These are phyloP conservation scores for Prunus mira DNA, from an alignment of 306 rosid genomes.

Conservation along the genomic window DNA sequence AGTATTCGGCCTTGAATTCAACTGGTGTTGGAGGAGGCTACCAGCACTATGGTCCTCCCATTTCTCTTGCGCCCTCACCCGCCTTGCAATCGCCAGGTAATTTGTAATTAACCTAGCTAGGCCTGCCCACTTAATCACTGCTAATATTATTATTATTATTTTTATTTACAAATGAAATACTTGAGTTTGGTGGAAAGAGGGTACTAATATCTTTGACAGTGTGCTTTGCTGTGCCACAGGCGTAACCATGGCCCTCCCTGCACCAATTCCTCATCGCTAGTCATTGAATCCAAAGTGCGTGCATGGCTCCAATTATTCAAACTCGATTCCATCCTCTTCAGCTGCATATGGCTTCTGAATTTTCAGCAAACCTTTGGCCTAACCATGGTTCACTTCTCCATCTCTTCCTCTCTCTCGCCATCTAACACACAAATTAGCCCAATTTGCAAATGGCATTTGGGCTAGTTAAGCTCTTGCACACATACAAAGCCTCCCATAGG, in stretches of 20 bases:
- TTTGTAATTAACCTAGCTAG: background rate
- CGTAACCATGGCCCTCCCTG: conserved; percentile 82
- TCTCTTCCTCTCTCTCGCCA: conserved; percentile 32
- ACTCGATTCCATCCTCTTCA: conserved; percentile 27
- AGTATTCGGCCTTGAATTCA: conserved; percentile 67
- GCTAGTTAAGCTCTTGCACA: conserved; percentile 34
- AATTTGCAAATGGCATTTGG: conserved; percentile 23
- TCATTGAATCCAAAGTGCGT: conserved; percentile 27
- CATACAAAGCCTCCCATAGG: conserved; percentile 55
- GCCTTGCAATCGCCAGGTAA: conserved; percentile 81
- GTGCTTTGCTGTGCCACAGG: conserved; percentile 99
- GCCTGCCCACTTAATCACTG: no score
- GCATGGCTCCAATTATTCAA: conserved; percentile 33
- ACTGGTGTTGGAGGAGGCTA: conserved; percentile 58
- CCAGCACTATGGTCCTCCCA: conserved; percentile 79
- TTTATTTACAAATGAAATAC: background rate
- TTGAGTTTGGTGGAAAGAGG: conserved; percentile 3
- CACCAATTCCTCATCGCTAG: conserved; percentile 90
- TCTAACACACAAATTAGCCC: conserved; percentile 52
- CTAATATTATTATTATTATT: no score
- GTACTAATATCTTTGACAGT: conserved; percentile 95
- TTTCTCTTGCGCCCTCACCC: conserved; percentile 92
- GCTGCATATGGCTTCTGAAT: conserved; percentile 45
- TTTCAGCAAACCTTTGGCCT: conserved; percentile 66
- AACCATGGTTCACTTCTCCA: conserved; percentile 95